Evolutionary conservation across 805 yeast genomes (phyloP).

Genomic region (Candida schatavii): DNA sequence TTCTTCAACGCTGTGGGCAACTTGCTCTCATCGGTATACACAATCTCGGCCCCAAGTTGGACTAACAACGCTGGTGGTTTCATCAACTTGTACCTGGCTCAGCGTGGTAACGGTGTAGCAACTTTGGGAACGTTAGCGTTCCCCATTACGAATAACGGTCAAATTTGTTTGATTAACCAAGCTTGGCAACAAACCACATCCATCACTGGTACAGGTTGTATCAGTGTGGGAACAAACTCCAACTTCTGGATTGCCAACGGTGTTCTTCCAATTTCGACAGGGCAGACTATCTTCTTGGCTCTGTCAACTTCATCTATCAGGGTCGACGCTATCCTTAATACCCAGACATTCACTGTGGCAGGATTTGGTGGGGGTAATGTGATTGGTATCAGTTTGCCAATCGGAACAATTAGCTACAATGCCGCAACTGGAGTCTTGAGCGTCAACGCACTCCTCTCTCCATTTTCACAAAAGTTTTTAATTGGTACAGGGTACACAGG

Average conservation of each 20-base stretch:
- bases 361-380: conserved; percentile 26
- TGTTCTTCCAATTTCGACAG: conserved; percentile 11
- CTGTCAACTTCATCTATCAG: conserved; percentile 15
- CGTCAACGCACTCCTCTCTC: conserved; percentile 3
- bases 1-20: conserved; percentile 22
- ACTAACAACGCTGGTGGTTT: conserved; percentile 15
- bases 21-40: conserved; percentile 13
- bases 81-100: conserved; percentile 13
- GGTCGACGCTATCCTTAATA: conserved; percentile 12
- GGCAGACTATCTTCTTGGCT: conserved; percentile 19
- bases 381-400: conserved; percentile 11
- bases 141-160: conserved; percentile 22
- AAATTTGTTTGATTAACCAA: conserved; percentile 24
- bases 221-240: conserved; percentile 16
- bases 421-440: conserved; percentile 21
- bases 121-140: conserved; percentile 14
- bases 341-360: conserved; percentile 19
- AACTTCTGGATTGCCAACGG: conserved; percentile 15
- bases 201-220: conserved; percentile 25
- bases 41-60: conserved; percentile 14
- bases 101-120: conserved; percentile 12
- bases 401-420: conserved; percentile 8
- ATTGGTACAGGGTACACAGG: conserved; percentile 7
- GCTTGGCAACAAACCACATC: conserved; percentile 19
- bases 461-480: conserved; percentile 3